phyloP scores from a whole-genome alignment of 2,329 filamentous ascomycete species.

The Stachybotrys chartarum region DNA sequence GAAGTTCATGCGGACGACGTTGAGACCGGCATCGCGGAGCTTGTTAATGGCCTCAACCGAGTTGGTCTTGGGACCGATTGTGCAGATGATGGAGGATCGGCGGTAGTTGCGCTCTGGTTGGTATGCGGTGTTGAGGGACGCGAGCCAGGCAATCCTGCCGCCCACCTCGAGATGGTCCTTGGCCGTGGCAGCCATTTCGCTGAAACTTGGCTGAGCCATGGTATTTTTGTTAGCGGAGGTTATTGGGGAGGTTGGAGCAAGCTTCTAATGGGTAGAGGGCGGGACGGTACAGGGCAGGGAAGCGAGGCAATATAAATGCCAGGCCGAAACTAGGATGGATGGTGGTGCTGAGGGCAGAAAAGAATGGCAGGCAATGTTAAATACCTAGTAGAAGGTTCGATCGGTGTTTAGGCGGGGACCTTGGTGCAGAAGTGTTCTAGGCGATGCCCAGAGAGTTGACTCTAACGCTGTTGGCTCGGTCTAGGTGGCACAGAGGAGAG shows the following conservation, averaged over 20 bases:
- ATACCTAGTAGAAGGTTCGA: background rate
- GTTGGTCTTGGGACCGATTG: constrained; percentile 99
- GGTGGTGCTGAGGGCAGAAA: background rate
- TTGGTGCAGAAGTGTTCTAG: background rate
- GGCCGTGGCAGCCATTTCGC: constrained; percentile 56
- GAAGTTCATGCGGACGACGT: constrained; percentile 99
- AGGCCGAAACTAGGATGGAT: background rate
- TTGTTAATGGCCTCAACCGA: constrained; percentile 94
- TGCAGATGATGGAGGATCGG: constrained; percentile 97
- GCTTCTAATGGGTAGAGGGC: background rate
- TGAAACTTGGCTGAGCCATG: constrained; percentile 26
- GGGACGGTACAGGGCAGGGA: constrained; percentile 1
- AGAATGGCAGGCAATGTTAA: background rate
- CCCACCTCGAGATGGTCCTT: constrained; percentile 81
- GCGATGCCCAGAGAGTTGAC: too few species aligned
- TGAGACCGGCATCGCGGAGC: constrained; percentile 84
- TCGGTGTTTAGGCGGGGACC: background rate
- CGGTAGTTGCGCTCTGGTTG: constrained; percentile 84
- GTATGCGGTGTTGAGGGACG: constrained; percentile 79
- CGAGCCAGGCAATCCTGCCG: constrained; percentile 59
- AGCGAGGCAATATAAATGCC: background rate
- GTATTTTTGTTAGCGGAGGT: constrained; percentile 9
- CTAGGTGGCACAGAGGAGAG: too few species aligned
- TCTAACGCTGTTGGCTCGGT: background rate
- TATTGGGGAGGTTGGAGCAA: background rate